phyloP scores from a whole-genome alignment of 192 early-diverging fungal genomes.

The Coemansia sp. region DNA sequence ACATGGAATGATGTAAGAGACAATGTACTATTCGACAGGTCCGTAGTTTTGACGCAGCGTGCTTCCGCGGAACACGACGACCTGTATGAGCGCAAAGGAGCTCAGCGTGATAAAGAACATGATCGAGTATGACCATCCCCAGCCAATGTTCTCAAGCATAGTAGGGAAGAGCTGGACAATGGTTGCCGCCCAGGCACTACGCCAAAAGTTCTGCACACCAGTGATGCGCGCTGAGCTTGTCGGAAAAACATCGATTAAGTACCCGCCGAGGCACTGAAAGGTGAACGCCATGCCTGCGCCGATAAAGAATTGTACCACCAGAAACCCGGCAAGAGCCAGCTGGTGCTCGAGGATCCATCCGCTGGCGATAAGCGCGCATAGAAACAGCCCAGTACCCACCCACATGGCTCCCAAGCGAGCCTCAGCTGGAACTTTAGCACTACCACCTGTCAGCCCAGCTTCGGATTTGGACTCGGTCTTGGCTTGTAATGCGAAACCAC shows the following conservation, averaged over 20 bases:
- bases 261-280: constrained; percentile 45
- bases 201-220: constrained; percentile 55
- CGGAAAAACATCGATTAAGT: constrained; percentile 57
- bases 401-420: constrained; percentile 41
- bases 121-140: constrained; percentile 51
- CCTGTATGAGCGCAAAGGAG: constrained; percentile 28
- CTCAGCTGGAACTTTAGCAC: constrained; percentile 29
- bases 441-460: neutral
- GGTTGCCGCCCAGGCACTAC: constrained; percentile 47
- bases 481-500: constrained; percentile 1
- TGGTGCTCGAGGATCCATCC: constrained; percentile 50
- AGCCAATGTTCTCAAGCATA: constrained; percentile 46
- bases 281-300: constrained; percentile 50
- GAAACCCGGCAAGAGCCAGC: constrained; percentile 33
- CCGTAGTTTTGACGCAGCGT: constrained; percentile 33
- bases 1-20: neutral
- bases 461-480: neutral
- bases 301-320: constrained; percentile 43
- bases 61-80: constrained; percentile 35
- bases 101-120: constrained; percentile 38
- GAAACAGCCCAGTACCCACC: constrained; percentile 39
- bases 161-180: constrained; percentile 49
- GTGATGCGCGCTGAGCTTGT: constrained; percentile 47
- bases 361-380: constrained; percentile 17
- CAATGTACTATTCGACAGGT: constrained; percentile 1